Conservation (phyloP, 805 yeast genomes). For the Kodamaea fukazawae region DNA sequence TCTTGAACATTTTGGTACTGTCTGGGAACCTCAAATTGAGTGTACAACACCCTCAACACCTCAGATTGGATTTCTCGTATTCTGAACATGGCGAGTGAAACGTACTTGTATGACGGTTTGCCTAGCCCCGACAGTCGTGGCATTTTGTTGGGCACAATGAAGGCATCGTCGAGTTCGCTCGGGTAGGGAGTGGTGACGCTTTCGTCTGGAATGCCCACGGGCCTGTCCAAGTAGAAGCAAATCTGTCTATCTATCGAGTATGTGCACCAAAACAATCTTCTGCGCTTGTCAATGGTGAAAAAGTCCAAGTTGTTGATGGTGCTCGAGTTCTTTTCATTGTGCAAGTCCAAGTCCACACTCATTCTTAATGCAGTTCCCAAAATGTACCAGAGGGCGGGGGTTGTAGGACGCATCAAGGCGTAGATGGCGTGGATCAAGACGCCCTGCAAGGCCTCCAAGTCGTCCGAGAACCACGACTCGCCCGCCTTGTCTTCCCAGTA, state of each 20-base stretch:
- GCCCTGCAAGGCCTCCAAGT: conserved; percentile 72
- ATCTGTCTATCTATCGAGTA: conserved; percentile 84
- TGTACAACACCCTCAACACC: conserved; percentile 69
- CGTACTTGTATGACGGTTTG: conserved; percentile 62
- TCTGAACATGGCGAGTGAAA: conserved; percentile 64
- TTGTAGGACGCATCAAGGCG: conserved; percentile 83
- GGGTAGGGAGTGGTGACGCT: conserved; percentile 71
- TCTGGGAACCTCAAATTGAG: conserved; percentile 69
- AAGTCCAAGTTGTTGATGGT: conserved; percentile 42
- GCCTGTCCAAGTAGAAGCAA: conserved; percentile 82
- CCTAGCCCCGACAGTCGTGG: conserved; percentile 35
- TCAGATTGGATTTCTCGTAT: conserved; percentile 76
- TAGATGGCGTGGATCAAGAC: conserved; percentile 64
- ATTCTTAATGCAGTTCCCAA: conserved; percentile 76
- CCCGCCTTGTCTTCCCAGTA: conserved; percentile 56
- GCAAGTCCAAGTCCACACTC: conserved; percentile 82
- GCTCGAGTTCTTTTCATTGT: conserved; percentile 50
- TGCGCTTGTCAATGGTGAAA: conserved; percentile 60
- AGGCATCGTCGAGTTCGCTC: conserved; percentile 68
- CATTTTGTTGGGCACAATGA: conserved; percentile 37
- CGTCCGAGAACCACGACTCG: conserved; percentile 42
- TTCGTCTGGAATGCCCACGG: conserved; percentile 86
- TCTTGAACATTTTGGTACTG: conserved; percentile 48
- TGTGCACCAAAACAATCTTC: conserved; percentile 76
- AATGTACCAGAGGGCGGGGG: conserved; percentile 91